phyloP scores from a whole-genome alignment of 495 filamentous ascomycete species.

The Penicillium nucicola region DNA sequence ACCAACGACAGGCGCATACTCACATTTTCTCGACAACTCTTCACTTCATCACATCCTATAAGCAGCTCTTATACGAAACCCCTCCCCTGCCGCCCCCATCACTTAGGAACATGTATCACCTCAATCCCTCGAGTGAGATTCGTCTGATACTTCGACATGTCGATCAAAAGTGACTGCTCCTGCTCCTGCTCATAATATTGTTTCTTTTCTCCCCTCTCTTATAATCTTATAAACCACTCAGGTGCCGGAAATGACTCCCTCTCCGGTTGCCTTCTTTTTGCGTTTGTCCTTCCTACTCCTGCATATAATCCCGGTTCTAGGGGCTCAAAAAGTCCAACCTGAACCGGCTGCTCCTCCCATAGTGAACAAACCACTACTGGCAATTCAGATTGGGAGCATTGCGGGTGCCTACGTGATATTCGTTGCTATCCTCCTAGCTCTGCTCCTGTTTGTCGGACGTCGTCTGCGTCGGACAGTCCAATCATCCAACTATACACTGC shows the following conservation, averaged over 20 bases:
- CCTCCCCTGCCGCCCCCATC: slow-evolving; percentile 21
- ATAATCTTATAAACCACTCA: slow-evolving; percentile 12
- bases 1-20: slow-evolving; percentile 28
- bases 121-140: slow-evolving; percentile 12
- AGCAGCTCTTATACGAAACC: slow-evolving; percentile 21
- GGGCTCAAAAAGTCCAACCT: slow-evolving; percentile 2
- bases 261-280: slow-evolving; percentile 8
- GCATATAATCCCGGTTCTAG: slow-evolving; percentile 10
- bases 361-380: slow-evolving; percentile 58
- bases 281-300: slow-evolving; percentile 10
- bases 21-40: slow-evolving; percentile 11
- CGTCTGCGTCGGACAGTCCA: slow-evolving; percentile 54
- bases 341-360: slow-evolving; percentile 6
- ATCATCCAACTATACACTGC: slow-evolving; percentile 47
- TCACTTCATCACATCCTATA: slow-evolving; percentile 35
- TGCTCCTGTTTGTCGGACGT: slow-evolving; percentile 64
- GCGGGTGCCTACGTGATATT: slow-evolving; percentile 75
- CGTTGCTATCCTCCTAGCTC: slow-evolving; percentile 61
- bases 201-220: slow-evolving; percentile 8
- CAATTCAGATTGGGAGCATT: slow-evolving; percentile 73
- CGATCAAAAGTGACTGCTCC: slow-evolving; percentile 21
- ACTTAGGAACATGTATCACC: slow-evolving; percentile 21
- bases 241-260: slow-evolving; percentile 19
- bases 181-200: slow-evolving; percentile 17
- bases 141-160: slow-evolving; percentile 16